Evolutionary conservation across 306 rosid species (phyloP), one percentile per base, ranked within the genome.

Genomic region (Dryas octopetala): DNA sequence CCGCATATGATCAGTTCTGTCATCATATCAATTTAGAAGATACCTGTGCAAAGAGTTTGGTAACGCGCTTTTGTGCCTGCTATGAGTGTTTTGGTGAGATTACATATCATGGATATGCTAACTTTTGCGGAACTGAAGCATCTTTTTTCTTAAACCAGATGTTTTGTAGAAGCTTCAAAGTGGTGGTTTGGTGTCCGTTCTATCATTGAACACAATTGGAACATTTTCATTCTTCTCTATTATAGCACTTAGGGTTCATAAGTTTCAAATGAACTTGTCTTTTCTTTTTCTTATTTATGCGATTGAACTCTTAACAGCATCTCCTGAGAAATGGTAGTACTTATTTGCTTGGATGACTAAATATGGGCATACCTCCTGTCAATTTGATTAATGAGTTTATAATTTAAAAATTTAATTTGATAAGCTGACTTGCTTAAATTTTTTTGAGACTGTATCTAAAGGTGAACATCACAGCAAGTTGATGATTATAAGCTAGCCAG

Each of bases 11-110:
- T 74, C 46, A 63, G 19, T 54, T 75, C 52, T 52, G 51, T 63
- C 71, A 54, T 41, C 68, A 68, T 73, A 32, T 69, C 44, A 40
- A 55, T 28, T 23, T 62, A 50, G 23, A 69, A 74, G 11, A 60
- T 41, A 47, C 70, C 66, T 69, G 72, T 69, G 74, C 48, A 69
- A 52, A 51, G 61, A 38, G 55, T 51, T 45, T 69, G 45, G 32
- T 16, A 60, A 54, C 52, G 9, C 47, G 67, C 66, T 23, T 14
- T 11, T n/a, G n/a, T 26, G 70, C 41, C 54, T 74, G 69, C 23
- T 43, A 43, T 1, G 1, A 23, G 14, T 40, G 59, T 61, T 60
- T 13, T 48, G 28, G 60, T 40, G 61, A 46, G 46, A 47, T 17
- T 23, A n/a, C 19, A 60, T 45, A 52, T 32, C 40, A 5, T 74